phyloP scores from a whole-genome alignment of 2,329 filamentous ascomycete species.

The Furcasterigmium furcatum region DNA sequence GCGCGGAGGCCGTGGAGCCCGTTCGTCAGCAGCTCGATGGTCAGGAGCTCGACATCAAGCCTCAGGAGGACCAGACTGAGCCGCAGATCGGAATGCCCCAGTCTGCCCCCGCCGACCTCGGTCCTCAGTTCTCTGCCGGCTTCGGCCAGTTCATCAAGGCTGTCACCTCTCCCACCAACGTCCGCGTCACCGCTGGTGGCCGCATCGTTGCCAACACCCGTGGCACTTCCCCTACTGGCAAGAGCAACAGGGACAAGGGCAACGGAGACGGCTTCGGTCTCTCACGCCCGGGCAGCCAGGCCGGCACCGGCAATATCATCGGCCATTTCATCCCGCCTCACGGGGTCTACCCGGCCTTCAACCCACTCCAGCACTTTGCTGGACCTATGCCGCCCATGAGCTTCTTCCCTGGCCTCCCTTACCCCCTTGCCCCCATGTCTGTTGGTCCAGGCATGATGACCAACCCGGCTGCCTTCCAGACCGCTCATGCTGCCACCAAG shows the following conservation, averaged over 20 bases:
- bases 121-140: conserved; percentile 59
- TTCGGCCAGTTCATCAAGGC: conserved; percentile 67
- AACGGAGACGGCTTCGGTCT: conserved; percentile 13
- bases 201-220: conserved; percentile 61
- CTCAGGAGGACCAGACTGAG: conserved; percentile 1
- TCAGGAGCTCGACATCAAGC: conserved; percentile 36
- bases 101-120: conserved; percentile 48
- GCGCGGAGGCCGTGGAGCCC: conserved; percentile 2
- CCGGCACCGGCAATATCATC: not conserved
- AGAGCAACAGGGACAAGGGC: conserved; percentile 41
- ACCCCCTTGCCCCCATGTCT: not conserved
- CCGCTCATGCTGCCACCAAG: not conserved
- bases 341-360: not conserved
- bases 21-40: conserved; percentile 30
- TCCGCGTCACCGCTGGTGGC: conserved; percentile 65
- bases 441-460: not conserved
- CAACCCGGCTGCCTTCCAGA: not conserved
- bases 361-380: not conserved
- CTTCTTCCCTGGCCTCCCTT: not conserved
- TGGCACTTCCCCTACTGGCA: conserved; percentile 48
- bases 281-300: not conserved
- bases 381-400: no score
- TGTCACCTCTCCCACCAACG: conserved; percentile 64
- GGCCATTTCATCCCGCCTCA: not conserved
- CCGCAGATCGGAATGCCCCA: conserved; percentile 31